Evolutionary conservation across 352 stramenopile species (phyloP).

Genomic region (Saprolegnia parasitica): DNA sequence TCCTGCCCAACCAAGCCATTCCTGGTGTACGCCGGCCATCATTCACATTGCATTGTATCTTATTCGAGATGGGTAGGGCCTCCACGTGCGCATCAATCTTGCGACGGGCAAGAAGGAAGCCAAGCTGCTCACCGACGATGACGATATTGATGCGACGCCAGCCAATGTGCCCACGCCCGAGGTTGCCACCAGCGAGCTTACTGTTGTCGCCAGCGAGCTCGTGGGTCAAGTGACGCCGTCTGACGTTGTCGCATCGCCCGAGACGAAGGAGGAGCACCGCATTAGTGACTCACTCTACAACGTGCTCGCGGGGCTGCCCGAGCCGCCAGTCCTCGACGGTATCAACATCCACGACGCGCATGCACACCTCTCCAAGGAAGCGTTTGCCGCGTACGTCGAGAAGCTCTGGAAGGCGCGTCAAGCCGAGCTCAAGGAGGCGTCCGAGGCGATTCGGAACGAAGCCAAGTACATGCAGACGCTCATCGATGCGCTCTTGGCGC

Average conservation of each 20-base stretch:
- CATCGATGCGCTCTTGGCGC: constrained; percentile 64
- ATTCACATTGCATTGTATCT: background rate
- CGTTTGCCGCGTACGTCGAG: constrained; percentile 72
- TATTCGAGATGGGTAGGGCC: constrained; percentile 41
- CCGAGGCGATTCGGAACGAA: constrained; percentile 75
- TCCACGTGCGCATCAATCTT: constrained; percentile 78
- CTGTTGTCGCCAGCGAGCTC: too few species aligned
- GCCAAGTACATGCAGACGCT: constrained; percentile 67
- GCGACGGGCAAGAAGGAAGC: constrained; percentile 76
- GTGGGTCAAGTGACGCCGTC: too few species aligned
- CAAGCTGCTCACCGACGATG: constrained; percentile 55
- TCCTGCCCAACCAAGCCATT: constrained; percentile 59
- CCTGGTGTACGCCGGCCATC: constrained; percentile 32
- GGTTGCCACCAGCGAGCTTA: too few species aligned
- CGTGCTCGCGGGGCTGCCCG: constrained; percentile 63
- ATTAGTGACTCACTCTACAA: constrained; percentile 87
- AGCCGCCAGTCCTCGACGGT: constrained; percentile 63
- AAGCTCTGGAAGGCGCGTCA: constrained; percentile 79
- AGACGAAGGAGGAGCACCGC: constrained; percentile 49
- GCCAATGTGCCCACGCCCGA: constrained; percentile 29
- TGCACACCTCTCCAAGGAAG: constrained; percentile 53
- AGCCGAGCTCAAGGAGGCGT: constrained; percentile 68
- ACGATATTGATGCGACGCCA: constrained; percentile 32
- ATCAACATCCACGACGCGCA: constrained; percentile 76
- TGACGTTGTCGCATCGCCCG: background rate